Evolutionary conservation across 225 moss, liverwort and hornwort genomes (phyloP), one percentile per base, ranked within the genome.

Genomic region (Physcomitrium patens): DNA sequence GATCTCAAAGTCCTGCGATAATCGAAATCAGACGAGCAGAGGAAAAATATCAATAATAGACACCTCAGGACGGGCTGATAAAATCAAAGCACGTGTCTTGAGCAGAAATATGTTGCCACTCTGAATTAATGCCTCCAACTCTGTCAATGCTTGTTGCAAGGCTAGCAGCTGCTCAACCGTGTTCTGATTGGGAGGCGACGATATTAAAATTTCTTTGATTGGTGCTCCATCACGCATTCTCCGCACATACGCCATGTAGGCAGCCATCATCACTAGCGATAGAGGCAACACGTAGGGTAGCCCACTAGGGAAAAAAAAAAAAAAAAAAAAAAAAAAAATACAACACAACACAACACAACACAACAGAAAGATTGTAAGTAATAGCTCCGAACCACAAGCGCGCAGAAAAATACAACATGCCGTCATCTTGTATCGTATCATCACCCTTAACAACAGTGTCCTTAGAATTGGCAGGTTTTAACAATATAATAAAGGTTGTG

Each of bases 81-180:
- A 81, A 64, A 86, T 67, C 59, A 95, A 86, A 48, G 95, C 82
- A 54, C 92, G 91, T 60, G 89, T 77, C 78, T 95, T 95, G 65
- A 95, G 85, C 37, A 95, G 76, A 79, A 78, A 57, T 70, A 95
- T 95, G 67, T 95, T 95, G 27, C 83, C 92, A 41, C 86, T 81
- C 76, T 92, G 92, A 54, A 95, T 78, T 47, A 84, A 71, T 67
- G 46, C 86, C 77, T 95, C 95, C 45, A 95, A 59, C 71, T 95
- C 80, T 43, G 80, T 46, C 77, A 95, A 78, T 57, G 84, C 89
- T 86, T 91, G 86, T 74, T 95, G 95, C 31, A 95, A 77, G 9
- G 95, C 91, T 57, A 95, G 67, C 43, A 95, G 72, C 81, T 95
- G 95, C 83, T 95, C 92, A 57, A 95, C 87, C 7, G 91, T 77